Conservation (phyloP, 169 alveolate genomes). For the Amoebophrya sp. region DNA sequence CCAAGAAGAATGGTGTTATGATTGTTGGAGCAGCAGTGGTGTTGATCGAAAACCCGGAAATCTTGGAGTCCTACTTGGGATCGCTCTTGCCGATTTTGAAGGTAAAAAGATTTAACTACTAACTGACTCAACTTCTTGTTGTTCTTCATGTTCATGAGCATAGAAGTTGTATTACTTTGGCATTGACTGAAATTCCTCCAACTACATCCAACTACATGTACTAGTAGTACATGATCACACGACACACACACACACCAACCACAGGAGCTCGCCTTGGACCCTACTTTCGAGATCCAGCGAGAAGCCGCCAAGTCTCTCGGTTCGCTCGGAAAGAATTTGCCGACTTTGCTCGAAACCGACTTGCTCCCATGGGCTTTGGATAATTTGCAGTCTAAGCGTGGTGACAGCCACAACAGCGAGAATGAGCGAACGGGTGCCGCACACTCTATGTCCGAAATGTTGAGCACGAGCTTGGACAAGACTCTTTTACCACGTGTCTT, state of each 20-base stretch:
- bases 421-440: conserved; percentile 9
- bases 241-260: no score
- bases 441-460: background rate
- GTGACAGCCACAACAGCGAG: background rate
- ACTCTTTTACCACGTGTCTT: background rate
- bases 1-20: conserved; percentile 13
- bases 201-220: no score
- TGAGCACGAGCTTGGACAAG: background rate
- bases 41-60: background rate
- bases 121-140: no score
- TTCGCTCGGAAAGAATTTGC: background rate
- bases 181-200: no score
- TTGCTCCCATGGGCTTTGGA: background rate
- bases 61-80: background rate
- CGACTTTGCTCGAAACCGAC: background rate
- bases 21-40: background rate
- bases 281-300: conserved; percentile 19
- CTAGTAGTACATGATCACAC: no score
- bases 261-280: background rate
- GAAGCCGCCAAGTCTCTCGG: conserved; percentile 12
- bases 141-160: no score
- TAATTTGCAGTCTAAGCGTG: background rate
- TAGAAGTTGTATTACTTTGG: no score
- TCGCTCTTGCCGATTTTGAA: background rate
- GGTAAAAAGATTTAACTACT: no score